These are phyloP conservation scores for Ceratocystis alfenasii DNA, from an alignment of 2,329 filamentous ascomycete species.

Conservation along the genomic window DNA sequence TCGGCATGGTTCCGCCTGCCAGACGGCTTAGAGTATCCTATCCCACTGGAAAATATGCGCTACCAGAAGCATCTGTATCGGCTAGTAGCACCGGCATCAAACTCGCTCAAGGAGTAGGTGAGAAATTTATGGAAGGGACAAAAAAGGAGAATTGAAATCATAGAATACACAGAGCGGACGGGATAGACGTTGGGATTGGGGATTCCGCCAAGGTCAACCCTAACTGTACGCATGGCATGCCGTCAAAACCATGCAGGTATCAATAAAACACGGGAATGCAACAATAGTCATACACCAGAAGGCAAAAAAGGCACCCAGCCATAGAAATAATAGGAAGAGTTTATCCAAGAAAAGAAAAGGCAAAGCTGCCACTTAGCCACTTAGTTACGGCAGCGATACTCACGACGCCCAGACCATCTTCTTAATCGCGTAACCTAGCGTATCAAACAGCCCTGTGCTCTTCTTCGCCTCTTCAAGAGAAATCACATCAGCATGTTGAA, in stretches of 20 bases:
- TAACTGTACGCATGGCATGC: not conserved
- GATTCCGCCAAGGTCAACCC: not conserved
- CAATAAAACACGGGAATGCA: conserved; percentile 8
- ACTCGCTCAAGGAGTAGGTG: not conserved
- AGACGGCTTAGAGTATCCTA: conserved; percentile 59
- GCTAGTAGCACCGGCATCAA: conserved; percentile 14
- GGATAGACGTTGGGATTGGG: not conserved
- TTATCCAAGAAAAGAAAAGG: not conserved
- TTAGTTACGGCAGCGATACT: not conserved
- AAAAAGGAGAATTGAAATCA: not conserved
- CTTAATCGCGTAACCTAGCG: conserved; percentile 81
- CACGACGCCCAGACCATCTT: conserved; percentile 71
- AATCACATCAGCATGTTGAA: conserved; percentile 61
- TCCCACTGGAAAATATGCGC: conserved; percentile 85
- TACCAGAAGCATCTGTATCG: conserved; percentile 82
- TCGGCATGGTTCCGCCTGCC: conserved; percentile 74
- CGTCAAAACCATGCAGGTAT: conserved; percentile 1
- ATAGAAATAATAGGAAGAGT: not conserved
- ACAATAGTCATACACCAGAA: not conserved
- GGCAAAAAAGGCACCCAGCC: conserved; percentile 10
- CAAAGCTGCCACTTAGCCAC: too few relatives aligned
- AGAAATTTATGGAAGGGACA: not conserved
- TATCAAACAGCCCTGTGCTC: conserved; percentile 75
- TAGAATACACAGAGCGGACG: not conserved
- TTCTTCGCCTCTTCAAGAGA: conserved; percentile 72